These are phyloP conservation scores for Penicillium lividum DNA, from an alignment of 495 filamentous ascomycete genomes.

Conservation along the genomic window DNA sequence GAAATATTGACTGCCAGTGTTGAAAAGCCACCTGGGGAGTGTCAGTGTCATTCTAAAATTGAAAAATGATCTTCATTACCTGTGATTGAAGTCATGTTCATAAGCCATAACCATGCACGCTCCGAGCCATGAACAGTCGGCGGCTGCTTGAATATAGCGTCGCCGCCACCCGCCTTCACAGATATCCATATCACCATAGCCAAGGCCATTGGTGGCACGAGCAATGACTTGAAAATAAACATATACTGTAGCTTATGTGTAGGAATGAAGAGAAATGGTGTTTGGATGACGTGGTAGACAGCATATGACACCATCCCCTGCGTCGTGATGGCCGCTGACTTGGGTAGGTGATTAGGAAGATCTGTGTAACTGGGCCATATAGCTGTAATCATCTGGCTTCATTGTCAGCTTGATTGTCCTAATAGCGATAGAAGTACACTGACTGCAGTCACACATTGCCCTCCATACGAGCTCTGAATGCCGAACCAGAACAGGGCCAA, in stretches of 20 bases:
- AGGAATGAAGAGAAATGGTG: slow-evolving; percentile 51
- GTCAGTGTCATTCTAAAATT: background rate
- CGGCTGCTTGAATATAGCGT: background rate
- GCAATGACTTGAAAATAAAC: slow-evolving; percentile 51
- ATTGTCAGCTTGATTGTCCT: background rate
- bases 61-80: background rate
- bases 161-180: background rate
- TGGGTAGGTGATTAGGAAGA: background rate
- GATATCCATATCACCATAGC: background rate
- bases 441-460: slow-evolving; percentile 16
- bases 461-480: slow-evolving; percentile 21
- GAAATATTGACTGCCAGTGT: slow-evolving; percentile 54
- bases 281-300: slow-evolving; percentile 50
- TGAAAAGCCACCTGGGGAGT: slow-evolving; percentile 7
- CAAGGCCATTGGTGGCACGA: slow-evolving; percentile 13
- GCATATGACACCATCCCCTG: slow-evolving; percentile 50
- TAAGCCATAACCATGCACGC: slow-evolving; percentile 17
- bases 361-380: background rate
- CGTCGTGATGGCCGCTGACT: slow-evolving; percentile 47
- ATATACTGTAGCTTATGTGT: slow-evolving; percentile 52
- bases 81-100: slow-evolving; percentile 20
- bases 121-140: slow-evolving; percentile 16
- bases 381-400: background rate
- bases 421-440: background rate
- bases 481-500: slow-evolving; percentile 50